Conservation (phyloP, 345 rosid species). For the Erucastrum elatum region DNA sequence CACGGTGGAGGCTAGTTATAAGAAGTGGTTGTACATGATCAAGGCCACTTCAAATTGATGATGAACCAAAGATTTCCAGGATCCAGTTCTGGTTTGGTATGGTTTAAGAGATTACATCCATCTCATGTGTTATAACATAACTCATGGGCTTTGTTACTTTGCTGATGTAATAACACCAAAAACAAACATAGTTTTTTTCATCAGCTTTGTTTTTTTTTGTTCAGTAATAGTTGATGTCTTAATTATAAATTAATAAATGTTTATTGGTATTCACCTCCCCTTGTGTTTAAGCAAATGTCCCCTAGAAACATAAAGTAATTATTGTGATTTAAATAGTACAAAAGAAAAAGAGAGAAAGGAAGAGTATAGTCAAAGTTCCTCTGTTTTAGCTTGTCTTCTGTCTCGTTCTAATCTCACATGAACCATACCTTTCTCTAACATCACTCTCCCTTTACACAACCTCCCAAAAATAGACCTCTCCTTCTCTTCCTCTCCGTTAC, state of each 20-base stretch:
- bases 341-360: neutral
- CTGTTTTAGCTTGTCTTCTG: constrained; percentile 34
- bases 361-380: constrained; percentile 36
- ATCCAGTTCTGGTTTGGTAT: neutral
- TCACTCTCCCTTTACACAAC: constrained; percentile 39
- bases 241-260: neutral
- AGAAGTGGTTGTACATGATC: neutral
- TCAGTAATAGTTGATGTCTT: neutral
- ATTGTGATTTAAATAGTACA: neutral
- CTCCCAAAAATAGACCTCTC: constrained; percentile 27
- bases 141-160: neutral
- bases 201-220: neutral
- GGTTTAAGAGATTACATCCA: neutral
- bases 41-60: neutral
- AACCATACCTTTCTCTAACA: constrained; percentile 40
- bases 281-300: constrained; percentile 30
- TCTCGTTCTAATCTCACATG: constrained; percentile 41
- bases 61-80: neutral
- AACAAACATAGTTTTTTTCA: neutral
- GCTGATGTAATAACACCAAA: neutral
- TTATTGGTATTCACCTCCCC: constrained; percentile 25
- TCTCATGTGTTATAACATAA: neutral
- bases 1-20: neutral
- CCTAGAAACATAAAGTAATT: neutral
- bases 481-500: constrained; percentile 26